phyloP scores from a whole-genome alignment of 345 rosid species.

The Hibiscus syriacus region DNA sequence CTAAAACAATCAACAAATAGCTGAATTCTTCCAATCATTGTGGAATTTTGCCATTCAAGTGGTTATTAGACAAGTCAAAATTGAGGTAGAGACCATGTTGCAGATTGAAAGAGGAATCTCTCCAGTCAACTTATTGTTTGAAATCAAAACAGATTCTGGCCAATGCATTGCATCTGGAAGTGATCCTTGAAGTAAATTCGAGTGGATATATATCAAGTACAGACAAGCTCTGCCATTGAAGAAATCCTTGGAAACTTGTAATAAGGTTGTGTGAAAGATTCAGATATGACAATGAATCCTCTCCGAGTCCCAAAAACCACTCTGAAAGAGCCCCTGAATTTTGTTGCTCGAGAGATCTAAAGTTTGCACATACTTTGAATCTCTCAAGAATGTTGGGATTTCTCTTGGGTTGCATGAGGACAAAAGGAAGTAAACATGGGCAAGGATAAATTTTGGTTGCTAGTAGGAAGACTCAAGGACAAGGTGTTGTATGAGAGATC shows the following conservation, averaged over 20 bases:
- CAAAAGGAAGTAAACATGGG: not conserved
- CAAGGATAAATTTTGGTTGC: not conserved
- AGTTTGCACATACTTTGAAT: not conserved
- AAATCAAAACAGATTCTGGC: not conserved
- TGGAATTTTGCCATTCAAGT: slow-evolving; percentile 14
- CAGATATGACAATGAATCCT: not conserved
- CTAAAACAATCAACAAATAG: not conserved
- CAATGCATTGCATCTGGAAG: not conserved
- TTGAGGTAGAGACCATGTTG: not conserved
- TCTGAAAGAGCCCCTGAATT: slow-evolving; percentile 18
- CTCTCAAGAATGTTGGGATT: slow-evolving; percentile 8
- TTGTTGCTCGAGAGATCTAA: slow-evolving; percentile 14
- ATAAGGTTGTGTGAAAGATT: slow-evolving; percentile 9
- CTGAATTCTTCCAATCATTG: not conserved
- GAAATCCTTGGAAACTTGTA: not conserved
- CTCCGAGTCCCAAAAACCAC: slow-evolving; percentile 1
- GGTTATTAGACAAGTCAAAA: slow-evolving; percentile 11
- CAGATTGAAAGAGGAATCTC: slow-evolving; percentile 13
- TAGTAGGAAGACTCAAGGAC: not conserved
- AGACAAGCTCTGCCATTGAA: not conserved
- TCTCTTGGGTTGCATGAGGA: slow-evolving; percentile 11
- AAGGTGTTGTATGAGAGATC: slow-evolving; percentile 11
- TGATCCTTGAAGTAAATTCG: not conserved
- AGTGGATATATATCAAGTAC: slow-evolving; percentile 17
- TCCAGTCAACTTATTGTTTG: slow-evolving; percentile 10